Base-by-base conservation (phyloP, 768 basidiomycete genomes). In the Tylopilus cervinicoccineus region DNA sequence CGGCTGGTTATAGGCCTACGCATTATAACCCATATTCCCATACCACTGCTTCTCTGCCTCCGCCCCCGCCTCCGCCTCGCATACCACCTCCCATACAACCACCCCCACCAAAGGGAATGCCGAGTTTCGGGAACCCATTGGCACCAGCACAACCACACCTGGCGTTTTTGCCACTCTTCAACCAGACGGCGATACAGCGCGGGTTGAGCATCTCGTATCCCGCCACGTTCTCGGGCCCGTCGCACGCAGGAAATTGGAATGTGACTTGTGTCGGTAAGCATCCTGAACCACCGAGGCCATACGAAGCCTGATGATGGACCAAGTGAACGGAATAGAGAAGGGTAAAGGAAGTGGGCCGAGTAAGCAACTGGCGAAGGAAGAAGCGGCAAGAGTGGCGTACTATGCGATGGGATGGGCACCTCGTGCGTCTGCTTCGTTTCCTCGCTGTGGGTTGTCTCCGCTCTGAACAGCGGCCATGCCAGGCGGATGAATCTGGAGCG, bases 291-390 rank as follows among this genome's bases (percentile, higher is more conserved):
- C 24, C 26, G 40, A 27, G 38, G 27, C 38, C 41, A 40, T 29
- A 42, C 38, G 48, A 13, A 52, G 19, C 14, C 40, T 42, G 50
- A 37, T 34, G 2, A 43, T 54, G 19, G 31, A 37, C 32, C 10
- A 59, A 88, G 88, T 86, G 43, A 84, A 88, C 56, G 84, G 84
- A 2, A 79, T 86, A 49, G 70, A 71, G 58, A 86, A 81, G 57
- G 87, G 87, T 11, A 65, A 71, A 41, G 88, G 87, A 2, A 65
- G 62, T n/a, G 84, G 85, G 24, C 70, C 73, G 44, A 84, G 73
- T 63, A 89, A 89, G 64, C 86, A 89, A 59, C 66, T 78, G 2
- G 87, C 87, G 7, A 89, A 88, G 64, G 87, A 89, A 58, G 83
- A 84, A 47, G 87, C 87, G 0, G 86, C 87, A 16, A 74, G 78